A percentile compares a stretch with the other conserved stretches of the same genome.
These are phyloP conservation scores for Funneliformis caledonium DNA, from an alignment of 371 early-diverging fungal genomes.

Conservation along the genomic window DNA sequence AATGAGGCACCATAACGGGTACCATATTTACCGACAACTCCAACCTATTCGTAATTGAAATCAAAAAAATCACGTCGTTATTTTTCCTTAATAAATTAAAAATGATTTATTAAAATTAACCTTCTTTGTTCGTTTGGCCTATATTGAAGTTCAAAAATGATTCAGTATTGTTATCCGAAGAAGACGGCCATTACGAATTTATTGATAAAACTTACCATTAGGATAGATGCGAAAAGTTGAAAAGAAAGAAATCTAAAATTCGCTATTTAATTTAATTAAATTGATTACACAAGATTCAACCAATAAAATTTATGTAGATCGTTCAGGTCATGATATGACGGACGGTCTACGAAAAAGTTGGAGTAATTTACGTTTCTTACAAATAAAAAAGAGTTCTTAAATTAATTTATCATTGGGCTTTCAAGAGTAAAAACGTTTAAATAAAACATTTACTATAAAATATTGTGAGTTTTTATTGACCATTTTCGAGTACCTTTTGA, in stretches of 20 bases:
- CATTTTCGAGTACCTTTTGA: too few species aligned
- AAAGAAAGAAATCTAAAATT: background rate
- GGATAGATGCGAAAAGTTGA: background rate
- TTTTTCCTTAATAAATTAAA: background rate
- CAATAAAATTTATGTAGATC: background rate
- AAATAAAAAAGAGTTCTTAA: too few species aligned
- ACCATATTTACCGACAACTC: slow-evolving; percentile 99
- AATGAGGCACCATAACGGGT: slow-evolving; percentile 99
- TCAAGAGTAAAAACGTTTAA: too few species aligned
- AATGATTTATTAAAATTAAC: slow-evolving; percentile 30
- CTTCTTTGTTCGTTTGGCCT: slow-evolving; percentile 99
- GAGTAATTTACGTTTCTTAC: too few species aligned
- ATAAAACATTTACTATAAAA: too few species aligned
- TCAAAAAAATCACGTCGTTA: slow-evolving; percentile 3
- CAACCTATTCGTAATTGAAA: slow-evolving; percentile 61
- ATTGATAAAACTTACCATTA: background rate
- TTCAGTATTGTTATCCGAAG: background rate
- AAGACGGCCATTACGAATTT: background rate
- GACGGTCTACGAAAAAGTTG: too few species aligned
- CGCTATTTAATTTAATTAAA: background rate
- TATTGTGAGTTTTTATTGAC: too few species aligned
- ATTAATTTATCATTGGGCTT: too few species aligned
- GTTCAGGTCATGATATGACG: background rate
- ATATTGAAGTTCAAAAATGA: slow-evolving; percentile 16
- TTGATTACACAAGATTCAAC: background rate